Percentiles rank a stretch among this genome's conserved stretches.
These are phyloP conservation scores for Penicillium sp. DNA, from an alignment of 2,329 filamentous ascomycete species.

Conservation along the genomic window DNA sequence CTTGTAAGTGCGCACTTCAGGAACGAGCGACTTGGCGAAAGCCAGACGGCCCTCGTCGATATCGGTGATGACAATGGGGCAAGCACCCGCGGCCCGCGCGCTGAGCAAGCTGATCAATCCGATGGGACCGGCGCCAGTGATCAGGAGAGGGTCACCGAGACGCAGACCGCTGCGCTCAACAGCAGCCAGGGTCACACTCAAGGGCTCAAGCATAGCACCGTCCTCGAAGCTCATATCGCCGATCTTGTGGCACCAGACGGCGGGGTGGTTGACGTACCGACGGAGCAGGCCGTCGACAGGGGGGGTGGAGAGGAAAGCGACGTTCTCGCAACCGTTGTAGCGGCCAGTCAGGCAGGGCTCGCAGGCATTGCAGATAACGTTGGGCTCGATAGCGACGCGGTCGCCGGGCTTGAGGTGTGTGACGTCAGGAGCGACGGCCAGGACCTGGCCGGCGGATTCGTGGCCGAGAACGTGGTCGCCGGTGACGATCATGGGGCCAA, in stretches of 20 bases:
- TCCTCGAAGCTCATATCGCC: slow-evolving; percentile 89
- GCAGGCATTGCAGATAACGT: slow-evolving; percentile 87
- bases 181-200: slow-evolving; percentile 84
- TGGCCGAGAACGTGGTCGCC: slow-evolving; percentile 91
- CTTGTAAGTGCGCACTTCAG: slow-evolving; percentile 73
- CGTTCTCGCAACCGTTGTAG: slow-evolving; percentile 90
- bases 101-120: slow-evolving; percentile 87
- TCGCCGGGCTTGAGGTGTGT: slow-evolving; percentile 78
- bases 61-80: slow-evolving; percentile 90
- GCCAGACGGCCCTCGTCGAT: slow-evolving; percentile 82
- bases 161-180: slow-evolving; percentile 79
- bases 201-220: slow-evolving; percentile 85
- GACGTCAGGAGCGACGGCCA: slow-evolving; percentile 75
- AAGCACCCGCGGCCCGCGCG: slow-evolving; percentile 81
- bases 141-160: slow-evolving; percentile 82
- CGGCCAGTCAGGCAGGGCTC: slow-evolving; percentile 88
- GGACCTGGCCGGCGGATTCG: slow-evolving; percentile 77
- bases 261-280: slow-evolving; percentile 92
- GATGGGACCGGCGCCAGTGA: slow-evolving; percentile 93
- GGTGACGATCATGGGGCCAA: slow-evolving; percentile 91
- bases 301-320: slow-evolving; percentile 86
- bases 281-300: slow-evolving; percentile 84
- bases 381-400: slow-evolving; percentile 90
- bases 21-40: slow-evolving; percentile 83
- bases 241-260: slow-evolving; percentile 95